Percentiles rank a stretch among this genome's conserved stretches.
These are phyloP conservation scores for maize (Zea mays) DNA, from an alignment of 176 grass and related monocot species.

Conservation along the genomic window Zm-B73-REFERENCE-NAM-5.0 NC_050105.1:75816501-75817000, in stretches of 20 bases:
- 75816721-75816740: neutral
- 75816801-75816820: too few relatives aligned
- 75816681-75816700: neutral
- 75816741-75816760: neutral
- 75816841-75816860: too few relatives aligned
- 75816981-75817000: conserved; percentile 43
- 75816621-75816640: neutral
- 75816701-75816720: neutral
- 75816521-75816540: too few relatives aligned
- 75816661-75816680: neutral
- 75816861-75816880: neutral
- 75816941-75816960: conserved; percentile 70
- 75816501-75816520: too few relatives aligned
- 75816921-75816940: conserved; percentile 18
- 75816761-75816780: neutral
- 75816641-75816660: neutral
- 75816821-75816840: too few relatives aligned
- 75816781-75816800: too few relatives aligned
- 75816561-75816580: too few relatives aligned
- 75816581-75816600: neutral
- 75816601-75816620: neutral
- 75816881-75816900: conserved; percentile 38
- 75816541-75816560: too few relatives aligned
- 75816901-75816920: conserved; percentile 38
- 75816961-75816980: conserved; percentile 58